Conservation (phyloP, 2,329 filamentous ascomycete genomes). For the Gliomastix tumulicola region DNA sequence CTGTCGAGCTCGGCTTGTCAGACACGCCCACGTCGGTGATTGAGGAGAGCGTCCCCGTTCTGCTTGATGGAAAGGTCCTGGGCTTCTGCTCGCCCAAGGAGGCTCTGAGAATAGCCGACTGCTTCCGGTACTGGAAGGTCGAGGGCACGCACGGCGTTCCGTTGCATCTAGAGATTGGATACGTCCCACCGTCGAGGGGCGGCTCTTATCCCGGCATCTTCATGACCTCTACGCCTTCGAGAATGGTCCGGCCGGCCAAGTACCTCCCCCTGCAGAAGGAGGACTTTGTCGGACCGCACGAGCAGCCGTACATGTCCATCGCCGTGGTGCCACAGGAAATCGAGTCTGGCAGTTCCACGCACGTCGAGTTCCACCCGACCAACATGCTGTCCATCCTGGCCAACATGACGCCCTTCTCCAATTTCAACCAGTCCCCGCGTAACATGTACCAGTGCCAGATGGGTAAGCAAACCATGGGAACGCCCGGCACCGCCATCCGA, state of each 20-base stretch:
- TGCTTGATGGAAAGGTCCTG: slow-evolving; percentile 83
- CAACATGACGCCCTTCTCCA: slow-evolving; percentile 98
- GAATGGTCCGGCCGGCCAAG: slow-evolving; percentile 88
- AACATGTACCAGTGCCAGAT: slow-evolving; percentile 99
- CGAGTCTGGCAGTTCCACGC: slow-evolving; percentile 79
- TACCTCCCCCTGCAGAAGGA: slow-evolving; percentile 81
- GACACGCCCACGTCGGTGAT: slow-evolving; percentile 70
- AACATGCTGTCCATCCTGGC: slow-evolving; percentile 96
- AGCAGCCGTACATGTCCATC: slow-evolving; percentile 98
- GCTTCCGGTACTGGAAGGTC: slow-evolving; percentile 91
- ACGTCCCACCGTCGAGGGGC: slow-evolving; percentile 77
- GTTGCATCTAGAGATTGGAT: slow-evolving; percentile 81
- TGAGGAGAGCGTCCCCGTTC: slow-evolving; percentile 79
- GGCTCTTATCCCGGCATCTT: slow-evolving; percentile 97
- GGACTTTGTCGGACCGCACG: slow-evolving; percentile 86
- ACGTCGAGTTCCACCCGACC: slow-evolving; percentile 90
- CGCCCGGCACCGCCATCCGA: slow-evolving; percentile 74
- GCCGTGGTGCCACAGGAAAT: slow-evolving; percentile 86
- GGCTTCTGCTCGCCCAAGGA: slow-evolving; percentile 86
- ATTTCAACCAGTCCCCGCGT: slow-evolving; percentile 96
- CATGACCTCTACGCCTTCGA: slow-evolving; percentile 77
- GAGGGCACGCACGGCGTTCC: slow-evolving; percentile 77
- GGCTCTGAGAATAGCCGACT: slow-evolving; percentile 75
- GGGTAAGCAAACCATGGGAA: slow-evolving; percentile 99
- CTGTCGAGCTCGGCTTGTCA: slow-evolving; percentile 73